A percentile compares a stretch with the other conserved stretches of the same genome.
Evolutionary conservation across 208 protist genomes (phyloP).

Genomic region (Eutreptiella sp.): DNA sequence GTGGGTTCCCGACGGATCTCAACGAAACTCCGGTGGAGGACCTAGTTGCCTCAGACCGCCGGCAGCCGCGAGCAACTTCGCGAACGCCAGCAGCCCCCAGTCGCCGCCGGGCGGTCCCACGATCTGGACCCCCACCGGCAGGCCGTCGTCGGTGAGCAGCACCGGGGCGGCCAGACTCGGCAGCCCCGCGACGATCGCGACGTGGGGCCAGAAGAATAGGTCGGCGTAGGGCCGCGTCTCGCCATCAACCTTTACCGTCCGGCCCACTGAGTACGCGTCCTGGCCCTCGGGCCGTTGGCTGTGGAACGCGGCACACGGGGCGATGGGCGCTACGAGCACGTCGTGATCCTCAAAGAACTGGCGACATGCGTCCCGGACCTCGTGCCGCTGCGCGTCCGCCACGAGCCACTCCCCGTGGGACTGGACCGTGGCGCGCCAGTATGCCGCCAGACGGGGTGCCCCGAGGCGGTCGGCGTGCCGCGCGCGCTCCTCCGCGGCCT

Average conservation of each 20-base stretch:
- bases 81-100: slow-evolving; percentile 2
- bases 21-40: too few species aligned
- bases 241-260: not conserved
- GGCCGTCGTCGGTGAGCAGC: not conserved
- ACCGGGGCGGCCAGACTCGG: not conserved
- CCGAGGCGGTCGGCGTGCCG: not conserved
- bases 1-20: too few species aligned
- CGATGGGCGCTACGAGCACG: slow-evolving; percentile 9
- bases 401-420: slow-evolving; percentile 2
- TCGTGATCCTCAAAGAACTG: slow-evolving; percentile 10
- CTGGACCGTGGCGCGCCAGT: not conserved
- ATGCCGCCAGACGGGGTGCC: not conserved
- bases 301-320: not conserved
- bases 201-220: slow-evolving; percentile 10
- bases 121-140: slow-evolving; percentile 11
- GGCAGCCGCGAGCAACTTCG: slow-evolving; percentile 3
- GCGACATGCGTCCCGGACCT: slow-evolving; percentile 1
- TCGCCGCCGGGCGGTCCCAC: slow-evolving; percentile 12
- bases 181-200: not conserved
- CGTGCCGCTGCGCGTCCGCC: not conserved
- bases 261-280: slow-evolving; percentile 9
- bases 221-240: slow-evolving; percentile 4
- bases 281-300: not conserved
- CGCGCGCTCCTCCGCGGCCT: not conserved
- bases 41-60: too few species aligned